A percentile compares a stretch with the other conserved stretches of the same genome.
Conservation (phyloP, 2,329 filamentous ascomycete genomes). For the Reticulascus tulasneorum region DNA sequence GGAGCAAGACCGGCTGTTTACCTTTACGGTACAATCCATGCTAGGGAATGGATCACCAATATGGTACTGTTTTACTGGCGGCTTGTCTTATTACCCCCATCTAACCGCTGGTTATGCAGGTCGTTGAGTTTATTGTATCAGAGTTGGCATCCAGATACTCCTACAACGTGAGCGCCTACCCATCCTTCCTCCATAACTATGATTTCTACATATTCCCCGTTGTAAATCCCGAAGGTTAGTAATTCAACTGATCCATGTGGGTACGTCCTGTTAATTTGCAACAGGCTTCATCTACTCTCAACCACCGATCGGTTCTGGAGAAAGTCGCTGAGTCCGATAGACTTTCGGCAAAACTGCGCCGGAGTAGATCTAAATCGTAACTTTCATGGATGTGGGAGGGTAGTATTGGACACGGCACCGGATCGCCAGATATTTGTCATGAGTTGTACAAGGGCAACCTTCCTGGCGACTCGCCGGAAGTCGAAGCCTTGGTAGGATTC, state of each 20-base stretch:
- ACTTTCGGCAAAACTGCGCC: too few species aligned
- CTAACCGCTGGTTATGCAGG: too few species aligned
- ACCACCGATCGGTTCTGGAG: conserved; percentile 43
- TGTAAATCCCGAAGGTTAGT: conserved; percentile 42
- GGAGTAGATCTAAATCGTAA: too few species aligned
- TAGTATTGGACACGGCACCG: too few species aligned
- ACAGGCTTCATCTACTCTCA: conserved; percentile 42
- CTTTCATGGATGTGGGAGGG: too few species aligned
- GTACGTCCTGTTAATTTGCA: neutral
- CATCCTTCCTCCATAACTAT: conserved; percentile 47
- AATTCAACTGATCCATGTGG: accelerated
- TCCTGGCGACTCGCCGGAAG: conserved; percentile 38
- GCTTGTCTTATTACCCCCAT: too few species aligned
- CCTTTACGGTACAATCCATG: conserved; percentile 46
- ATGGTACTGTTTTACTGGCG: too few species aligned
- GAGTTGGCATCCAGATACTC: conserved; percentile 39
- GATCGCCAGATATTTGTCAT: too few species aligned
- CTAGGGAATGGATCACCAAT: conserved; percentile 51
- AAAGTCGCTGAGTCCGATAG: too few species aligned
- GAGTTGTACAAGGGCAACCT: conserved; percentile 32
- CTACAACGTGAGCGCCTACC: too few species aligned
- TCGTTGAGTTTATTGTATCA: too few species aligned
- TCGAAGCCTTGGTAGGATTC: conserved; percentile 33
- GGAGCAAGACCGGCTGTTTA: conserved; percentile 46
- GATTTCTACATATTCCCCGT: conserved; percentile 53